Conservation (phyloP, 768 basidiomycete species). For the Rhizopogon salebrosus region DNA sequence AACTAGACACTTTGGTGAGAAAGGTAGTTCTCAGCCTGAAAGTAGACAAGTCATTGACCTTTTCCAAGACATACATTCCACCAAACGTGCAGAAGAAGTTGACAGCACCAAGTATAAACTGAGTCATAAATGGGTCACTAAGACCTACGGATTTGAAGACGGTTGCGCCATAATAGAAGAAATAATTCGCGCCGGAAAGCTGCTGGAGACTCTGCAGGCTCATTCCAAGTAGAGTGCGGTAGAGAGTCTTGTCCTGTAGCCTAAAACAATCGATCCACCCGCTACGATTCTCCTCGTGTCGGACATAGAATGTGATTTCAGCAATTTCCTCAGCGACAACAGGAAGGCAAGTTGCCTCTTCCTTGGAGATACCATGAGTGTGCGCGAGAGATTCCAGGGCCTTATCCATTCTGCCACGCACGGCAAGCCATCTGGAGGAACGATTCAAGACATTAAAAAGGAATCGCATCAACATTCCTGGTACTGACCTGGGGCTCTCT, state of each 20-base stretch:
- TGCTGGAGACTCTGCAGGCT: conserved; percentile 67
- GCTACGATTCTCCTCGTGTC: conserved; percentile 42
- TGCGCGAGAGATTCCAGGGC: conserved; percentile 45
- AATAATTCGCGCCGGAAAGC: conserved; percentile 66
- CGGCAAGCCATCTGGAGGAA: conserved; percentile 48
- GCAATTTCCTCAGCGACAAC: conserved; percentile 45
- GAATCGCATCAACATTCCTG: background rate
- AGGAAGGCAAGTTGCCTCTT: conserved; percentile 40
- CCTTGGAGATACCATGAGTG: conserved; percentile 39
- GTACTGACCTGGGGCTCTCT: conserved; percentile 47
- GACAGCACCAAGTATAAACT: conserved; percentile 72
- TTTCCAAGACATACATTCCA: conserved; percentile 70
- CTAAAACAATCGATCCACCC: conserved; percentile 72
- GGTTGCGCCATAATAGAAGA: conserved; percentile 65
- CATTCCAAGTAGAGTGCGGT: conserved; percentile 63
- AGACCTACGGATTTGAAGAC: conserved; percentile 66
- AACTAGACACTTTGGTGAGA: conserved; percentile 36
- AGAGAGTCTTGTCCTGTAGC: conserved; percentile 49
- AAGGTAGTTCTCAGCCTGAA: background rate
- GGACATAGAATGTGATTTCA: conserved; percentile 50
- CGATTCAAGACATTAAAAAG: background rate
- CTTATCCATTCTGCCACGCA: conserved; percentile 40
- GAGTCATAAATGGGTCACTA: conserved; percentile 59
- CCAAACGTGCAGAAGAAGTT: conserved; percentile 71
- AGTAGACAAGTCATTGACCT: conserved; percentile 34